Base-by-base conservation (phyloP, 2,329 filamentous ascomycete genomes). In the Alternaria tenuissima region DNA sequence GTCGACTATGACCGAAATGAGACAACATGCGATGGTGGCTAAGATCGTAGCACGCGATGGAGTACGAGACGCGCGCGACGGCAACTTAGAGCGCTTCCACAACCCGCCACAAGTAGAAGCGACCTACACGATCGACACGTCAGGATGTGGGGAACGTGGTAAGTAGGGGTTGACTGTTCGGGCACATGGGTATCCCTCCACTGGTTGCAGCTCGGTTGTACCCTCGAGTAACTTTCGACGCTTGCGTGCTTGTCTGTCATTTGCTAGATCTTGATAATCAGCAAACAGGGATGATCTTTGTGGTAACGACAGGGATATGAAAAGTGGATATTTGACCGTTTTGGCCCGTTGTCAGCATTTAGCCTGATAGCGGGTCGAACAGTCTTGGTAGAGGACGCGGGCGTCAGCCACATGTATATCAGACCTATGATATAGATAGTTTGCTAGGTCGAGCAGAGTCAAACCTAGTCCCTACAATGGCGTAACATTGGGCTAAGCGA, bases 131-230 rank as follows among this genome's bases (percentile, higher is more conserved):
- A 75, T 72, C 72, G 69, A 63, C 68, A 58, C 61, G 66, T 66
- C 66, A 52, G 67, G 62, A 70, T 73, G 70, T 75, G 72, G 72
- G 67, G 71, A 73, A 75, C 63, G 61, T 64, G 62, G 61, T 65
- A 59, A 61, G 59, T 63, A 65, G 63, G 66, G 62, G 59, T 62
- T 53, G 26, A 24, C 51, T 28, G 58, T 49, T 59, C 55, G 61
- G 51, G 57, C 59, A 52, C 67, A 68, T 64, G 70, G 67, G 60
- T 65, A 47, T 62, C 60, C 56, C 68, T 61, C 57, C 59, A 47
- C 42, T 32, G 57, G 52, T 51, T 52, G 51, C 51, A 59, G 49
- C 43, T 57, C 56, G 58, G 62, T 61, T 71, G 72, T 75, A 73
- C 67, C 69, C 64, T 57, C 41, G 71, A 63, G 73, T 74, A 74